Conservation (phyloP, 441 rosid species). For the Croton setiger region DNA sequence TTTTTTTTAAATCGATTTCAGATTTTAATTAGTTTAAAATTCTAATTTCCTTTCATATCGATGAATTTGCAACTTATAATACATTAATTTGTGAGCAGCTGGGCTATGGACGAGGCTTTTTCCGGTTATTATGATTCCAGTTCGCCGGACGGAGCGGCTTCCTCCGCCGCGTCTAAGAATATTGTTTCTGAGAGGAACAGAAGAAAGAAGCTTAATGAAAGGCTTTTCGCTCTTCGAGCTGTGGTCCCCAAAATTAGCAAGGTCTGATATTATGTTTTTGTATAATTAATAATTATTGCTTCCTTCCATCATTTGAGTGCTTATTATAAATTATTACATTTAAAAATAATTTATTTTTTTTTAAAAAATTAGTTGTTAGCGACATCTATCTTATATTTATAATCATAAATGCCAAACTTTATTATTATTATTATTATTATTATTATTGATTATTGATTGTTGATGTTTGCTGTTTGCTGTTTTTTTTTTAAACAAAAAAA, state of each 20-base stretch:
- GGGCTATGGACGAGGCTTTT: slow-evolving; percentile 74
- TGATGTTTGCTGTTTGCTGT: background rate
- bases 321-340: background rate
- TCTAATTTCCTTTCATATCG: background rate
- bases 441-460: background rate
- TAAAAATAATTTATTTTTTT: background rate
- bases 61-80: background rate
- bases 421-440: background rate
- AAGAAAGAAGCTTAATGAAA: slow-evolving; percentile 79
- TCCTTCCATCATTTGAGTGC: slow-evolving; percentile 4
- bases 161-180: slow-evolving; percentile 66
- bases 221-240: slow-evolving; percentile 80
- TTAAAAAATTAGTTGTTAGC: background rate
- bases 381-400: background rate
- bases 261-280: slow-evolving; percentile 33
- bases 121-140: slow-evolving; percentile 78
- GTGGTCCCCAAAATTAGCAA: slow-evolving; percentile 93
- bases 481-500: no score
- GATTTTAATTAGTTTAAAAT: background rate
- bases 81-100: slow-evolving; percentile 34
- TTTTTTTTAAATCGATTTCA: background rate
- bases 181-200: slow-evolving; percentile 79
- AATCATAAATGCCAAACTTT: background rate
- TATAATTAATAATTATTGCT: background rate
- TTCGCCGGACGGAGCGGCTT: slow-evolving; percentile 73